Conservation (phyloP, 1,284 basidiomycete genomes). For the Cryptococcus floricola region DNA sequence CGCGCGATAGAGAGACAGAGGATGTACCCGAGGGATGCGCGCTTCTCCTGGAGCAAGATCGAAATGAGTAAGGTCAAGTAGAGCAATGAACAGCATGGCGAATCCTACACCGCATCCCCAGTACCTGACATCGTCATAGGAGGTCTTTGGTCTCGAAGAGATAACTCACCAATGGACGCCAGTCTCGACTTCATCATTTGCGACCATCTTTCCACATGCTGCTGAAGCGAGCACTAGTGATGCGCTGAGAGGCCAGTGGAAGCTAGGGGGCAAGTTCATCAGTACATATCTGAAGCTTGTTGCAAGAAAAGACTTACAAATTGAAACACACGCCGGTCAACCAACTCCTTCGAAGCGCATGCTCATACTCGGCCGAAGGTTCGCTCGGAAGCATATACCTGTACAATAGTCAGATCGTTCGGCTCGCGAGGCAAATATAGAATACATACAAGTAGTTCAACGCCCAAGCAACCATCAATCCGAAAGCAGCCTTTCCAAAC, state of each 20-base stretch:
- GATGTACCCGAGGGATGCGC: neutral
- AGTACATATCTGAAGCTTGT: too few species aligned
- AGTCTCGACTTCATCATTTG: constrained; percentile 21
- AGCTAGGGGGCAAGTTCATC: constrained; percentile 5
- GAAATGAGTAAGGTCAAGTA: constrained; percentile 43
- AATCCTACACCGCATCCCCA: constrained; percentile 48
- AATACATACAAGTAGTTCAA: constrained; percentile 45
- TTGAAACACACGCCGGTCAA: constrained; percentile 44
- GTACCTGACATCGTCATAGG: constrained; percentile 25
- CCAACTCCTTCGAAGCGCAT: constrained; percentile 49
- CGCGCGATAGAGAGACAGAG: neutral
- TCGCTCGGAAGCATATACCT: constrained; percentile 31
- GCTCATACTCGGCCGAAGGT: constrained; percentile 35
- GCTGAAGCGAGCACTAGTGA: constrained; percentile 46
- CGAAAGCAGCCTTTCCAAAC: constrained; percentile 44
- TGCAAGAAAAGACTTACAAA: constrained; percentile 19
- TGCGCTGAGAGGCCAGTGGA: constrained; percentile 49
- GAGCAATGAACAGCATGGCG: constrained; percentile 39
- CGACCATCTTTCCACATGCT: constrained; percentile 40
- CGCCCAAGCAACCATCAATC: constrained; percentile 50
- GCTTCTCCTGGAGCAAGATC: constrained; percentile 10
- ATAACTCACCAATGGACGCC: constrained; percentile 12
- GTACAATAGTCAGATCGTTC: neutral
- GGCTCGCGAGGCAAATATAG: neutral
- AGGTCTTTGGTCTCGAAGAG: neutral